A percentile compares a stretch with the other conserved stretches of the same genome.
phyloP scores from a whole-genome alignment of 1,284 basidiomycete species.

The Coniferiporia sulphurascens region DNA sequence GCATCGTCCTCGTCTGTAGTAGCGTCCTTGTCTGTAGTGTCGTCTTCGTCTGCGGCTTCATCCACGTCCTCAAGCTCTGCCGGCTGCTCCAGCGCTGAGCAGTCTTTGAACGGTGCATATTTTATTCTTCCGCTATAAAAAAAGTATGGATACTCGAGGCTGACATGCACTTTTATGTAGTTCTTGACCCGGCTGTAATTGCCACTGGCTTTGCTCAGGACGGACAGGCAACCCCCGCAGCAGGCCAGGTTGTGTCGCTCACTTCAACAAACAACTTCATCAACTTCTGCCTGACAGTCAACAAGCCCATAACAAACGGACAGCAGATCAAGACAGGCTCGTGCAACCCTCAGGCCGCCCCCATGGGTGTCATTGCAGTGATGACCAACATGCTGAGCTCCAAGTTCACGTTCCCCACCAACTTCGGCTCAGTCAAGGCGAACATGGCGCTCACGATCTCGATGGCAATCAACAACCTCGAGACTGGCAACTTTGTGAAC shows the following conservation, averaged over 20 bases:
- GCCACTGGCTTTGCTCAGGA: slow-evolving; percentile 39
- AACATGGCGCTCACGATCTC: no score
- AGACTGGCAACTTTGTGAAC: no score
- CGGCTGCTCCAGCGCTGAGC: slow-evolving; percentile 1
- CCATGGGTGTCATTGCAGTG: slow-evolving; percentile 41
- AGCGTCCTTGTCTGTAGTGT: no score
- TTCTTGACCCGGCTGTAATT: no score
- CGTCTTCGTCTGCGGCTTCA: no score
- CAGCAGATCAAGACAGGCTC: slow-evolving; percentile 39
- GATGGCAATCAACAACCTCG: no score
- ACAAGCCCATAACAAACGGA: slow-evolving; percentile 38
- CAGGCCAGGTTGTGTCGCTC: slow-evolving; percentile 41
- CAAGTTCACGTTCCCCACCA: slow-evolving; percentile 45
- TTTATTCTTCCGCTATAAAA: not conserved
- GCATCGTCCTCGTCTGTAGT: no score
- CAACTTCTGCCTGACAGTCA: slow-evolving; percentile 18
- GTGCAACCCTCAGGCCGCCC: slow-evolving; percentile 37
- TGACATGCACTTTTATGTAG: slow-evolving; percentile 21
- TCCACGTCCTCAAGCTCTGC: no score
- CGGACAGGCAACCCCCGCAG: slow-evolving; percentile 39
- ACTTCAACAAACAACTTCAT: slow-evolving; percentile 53
- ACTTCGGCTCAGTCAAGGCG: slow-evolving; percentile 42
- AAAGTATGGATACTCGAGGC: slow-evolving; percentile 25
- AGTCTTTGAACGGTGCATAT: slow-evolving; percentile 11
- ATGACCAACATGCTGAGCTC: slow-evolving; percentile 41